Percentiles rank a stretch among this genome's conserved stretches.
Conservation (phyloP, 192 early-diverging fungal species). For the Chytriomyces confervae region DNA sequence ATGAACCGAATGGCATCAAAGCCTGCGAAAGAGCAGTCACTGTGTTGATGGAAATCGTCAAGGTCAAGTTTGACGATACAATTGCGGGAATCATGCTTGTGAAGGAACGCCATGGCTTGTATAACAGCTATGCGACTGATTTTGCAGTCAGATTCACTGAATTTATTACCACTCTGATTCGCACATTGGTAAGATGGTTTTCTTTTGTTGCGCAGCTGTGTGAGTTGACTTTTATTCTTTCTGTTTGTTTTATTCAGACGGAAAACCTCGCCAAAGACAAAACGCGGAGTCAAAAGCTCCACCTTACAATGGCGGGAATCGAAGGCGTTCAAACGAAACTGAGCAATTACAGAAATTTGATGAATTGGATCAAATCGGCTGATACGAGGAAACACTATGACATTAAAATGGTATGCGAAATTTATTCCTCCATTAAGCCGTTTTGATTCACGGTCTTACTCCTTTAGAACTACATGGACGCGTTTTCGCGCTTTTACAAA, state of each 20-base stretch:
- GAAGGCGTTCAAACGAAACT: constrained; percentile 56
- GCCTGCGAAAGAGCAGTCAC: constrained; percentile 49
- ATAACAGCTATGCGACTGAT: constrained; percentile 49
- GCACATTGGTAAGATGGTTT: neutral
- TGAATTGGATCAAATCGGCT: constrained; percentile 60
- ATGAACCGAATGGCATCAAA: constrained; percentile 47
- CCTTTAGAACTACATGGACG: constrained; percentile 46
- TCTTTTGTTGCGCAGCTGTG: constrained; percentile 52
- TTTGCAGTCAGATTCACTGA: constrained; percentile 55
- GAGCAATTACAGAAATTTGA: constrained; percentile 49
- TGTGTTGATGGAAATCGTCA: constrained; percentile 28
- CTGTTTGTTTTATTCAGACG: neutral
- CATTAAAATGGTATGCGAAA: constrained; percentile 59
- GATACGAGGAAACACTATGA: constrained; percentile 62
- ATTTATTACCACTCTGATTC: constrained; percentile 36
- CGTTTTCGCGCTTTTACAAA: constrained; percentile 47
- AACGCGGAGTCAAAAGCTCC: constrained; percentile 12
- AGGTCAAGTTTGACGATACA: constrained; percentile 25
- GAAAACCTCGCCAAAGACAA: constrained; percentile 28
- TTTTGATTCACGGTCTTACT: too few relatives aligned
- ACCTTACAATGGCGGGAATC: constrained; percentile 36
- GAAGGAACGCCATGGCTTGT: constrained; percentile 47
- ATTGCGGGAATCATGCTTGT: constrained; percentile 46
- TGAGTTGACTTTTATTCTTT: neutral
- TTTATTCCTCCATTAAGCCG: too few relatives aligned